Evolutionary conservation across 176 grass and related monocot genomes (phyloP).

Genomic region (Aegilops sharonensis): DNA sequence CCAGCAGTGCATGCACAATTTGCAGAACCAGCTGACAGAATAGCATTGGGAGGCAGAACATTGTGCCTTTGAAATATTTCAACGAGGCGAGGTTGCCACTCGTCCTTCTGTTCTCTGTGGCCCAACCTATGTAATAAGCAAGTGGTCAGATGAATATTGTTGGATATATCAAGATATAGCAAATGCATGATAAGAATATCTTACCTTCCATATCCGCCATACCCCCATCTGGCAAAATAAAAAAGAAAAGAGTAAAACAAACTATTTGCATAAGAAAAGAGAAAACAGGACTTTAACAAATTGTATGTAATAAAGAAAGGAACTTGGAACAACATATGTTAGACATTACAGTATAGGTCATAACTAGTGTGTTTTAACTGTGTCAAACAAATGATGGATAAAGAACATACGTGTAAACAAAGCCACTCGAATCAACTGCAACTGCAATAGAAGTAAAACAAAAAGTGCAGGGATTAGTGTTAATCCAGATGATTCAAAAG

Average conservation of each 20-base stretch:
- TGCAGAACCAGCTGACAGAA: constrained; percentile 78
- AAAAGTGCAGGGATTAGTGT: constrained; percentile 10
- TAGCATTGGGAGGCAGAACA: constrained; percentile 76
- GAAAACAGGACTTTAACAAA: constrained; percentile 14
- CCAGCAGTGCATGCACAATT: constrained; percentile 93
- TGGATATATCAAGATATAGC: not conserved
- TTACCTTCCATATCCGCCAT: constrained; percentile 98
- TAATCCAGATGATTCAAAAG: constrained; percentile 11
- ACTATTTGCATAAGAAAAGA: constrained; percentile 7
- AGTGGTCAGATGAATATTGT: not conserved
- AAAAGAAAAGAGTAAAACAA: not conserved
- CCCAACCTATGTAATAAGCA: constrained; percentile 70
- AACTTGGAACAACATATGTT: constrained; percentile 30
- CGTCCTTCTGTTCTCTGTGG: constrained; percentile 97
- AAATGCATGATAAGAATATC: not conserved
- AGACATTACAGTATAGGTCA: not conserved
- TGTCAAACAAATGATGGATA: constrained; percentile 12
- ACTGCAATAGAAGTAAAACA: constrained; percentile 60
- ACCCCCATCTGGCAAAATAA: constrained; percentile 80
- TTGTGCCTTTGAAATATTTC: constrained; percentile 89
- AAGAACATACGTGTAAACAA: constrained; percentile 96
- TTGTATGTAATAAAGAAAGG: not conserved
- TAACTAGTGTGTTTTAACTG: not conserved
- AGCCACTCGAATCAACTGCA: constrained; percentile 94
- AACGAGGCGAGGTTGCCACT: constrained; percentile 85